Evolutionary conservation across 352 stramenopile species (phyloP).

Genomic region (Globisporangium orthogonon): DNA sequence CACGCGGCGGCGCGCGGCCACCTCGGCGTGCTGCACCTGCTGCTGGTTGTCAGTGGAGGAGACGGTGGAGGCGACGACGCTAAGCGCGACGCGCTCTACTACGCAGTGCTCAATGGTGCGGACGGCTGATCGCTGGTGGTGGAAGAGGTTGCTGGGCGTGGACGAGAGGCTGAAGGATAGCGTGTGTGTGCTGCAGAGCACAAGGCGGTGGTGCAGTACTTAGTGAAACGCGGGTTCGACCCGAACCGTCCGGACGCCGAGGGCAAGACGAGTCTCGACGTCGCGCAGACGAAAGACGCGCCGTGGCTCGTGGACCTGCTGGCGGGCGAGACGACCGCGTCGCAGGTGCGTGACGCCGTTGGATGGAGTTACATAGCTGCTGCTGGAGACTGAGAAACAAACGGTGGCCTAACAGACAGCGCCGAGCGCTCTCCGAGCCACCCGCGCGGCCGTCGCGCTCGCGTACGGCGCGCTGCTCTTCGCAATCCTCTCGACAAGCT

Average conservation of each 20-base stretch:
- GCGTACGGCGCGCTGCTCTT: conserved; percentile 15
- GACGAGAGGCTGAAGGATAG: no score
- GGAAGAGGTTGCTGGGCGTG: no score
- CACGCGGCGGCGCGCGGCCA: not conserved
- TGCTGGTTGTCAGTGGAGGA: no score
- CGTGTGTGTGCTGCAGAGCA: conserved; percentile 23
- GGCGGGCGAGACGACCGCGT: conserved; percentile 24
- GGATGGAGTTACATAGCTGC: no score
- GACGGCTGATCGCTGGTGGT: no score
- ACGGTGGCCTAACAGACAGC: conserved; percentile 11
- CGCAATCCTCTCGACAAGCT: conserved; percentile 47
- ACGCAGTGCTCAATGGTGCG: no score
- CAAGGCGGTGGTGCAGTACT: conserved; percentile 65
- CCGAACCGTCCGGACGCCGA: conserved; percentile 36
- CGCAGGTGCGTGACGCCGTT: conserved; percentile 10
- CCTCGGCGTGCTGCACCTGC: not conserved
- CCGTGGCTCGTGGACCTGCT: conserved; percentile 48
- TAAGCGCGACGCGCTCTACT: no score
- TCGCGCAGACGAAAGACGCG: conserved; percentile 26
- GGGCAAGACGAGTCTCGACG: conserved; percentile 34
- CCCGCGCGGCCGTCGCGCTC: conserved; percentile 40
- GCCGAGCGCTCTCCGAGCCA: conserved; percentile 46
- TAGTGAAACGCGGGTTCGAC: conserved; percentile 52
- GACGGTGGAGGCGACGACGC: no score
- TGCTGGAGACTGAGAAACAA: no score